phyloP scores from a whole-genome alignment of 164 flowering plant species.

The Taxillus chinensis region DNA sequence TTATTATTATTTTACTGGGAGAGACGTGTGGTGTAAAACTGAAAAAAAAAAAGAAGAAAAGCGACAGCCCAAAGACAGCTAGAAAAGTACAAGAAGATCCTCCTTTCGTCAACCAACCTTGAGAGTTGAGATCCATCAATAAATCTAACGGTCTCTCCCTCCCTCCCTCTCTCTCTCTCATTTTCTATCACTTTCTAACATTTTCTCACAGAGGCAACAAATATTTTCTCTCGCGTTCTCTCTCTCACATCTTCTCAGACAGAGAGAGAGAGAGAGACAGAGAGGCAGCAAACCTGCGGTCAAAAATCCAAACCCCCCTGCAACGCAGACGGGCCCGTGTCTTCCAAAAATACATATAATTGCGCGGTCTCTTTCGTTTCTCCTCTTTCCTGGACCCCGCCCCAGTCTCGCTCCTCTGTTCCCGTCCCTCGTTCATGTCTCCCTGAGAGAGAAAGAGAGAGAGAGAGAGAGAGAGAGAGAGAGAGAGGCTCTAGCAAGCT shows the following conservation, averaged over 20 bases:
- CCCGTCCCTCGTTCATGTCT: conserved; percentile 11
- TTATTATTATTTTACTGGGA: too few species aligned
- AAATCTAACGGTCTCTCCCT: conserved; percentile 22
- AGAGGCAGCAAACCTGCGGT: too few species aligned
- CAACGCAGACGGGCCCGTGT: background rate
- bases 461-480: background rate
- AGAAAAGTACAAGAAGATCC: background rate
- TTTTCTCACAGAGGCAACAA: too few species aligned
- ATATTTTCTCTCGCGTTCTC: background rate
- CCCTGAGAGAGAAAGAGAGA: conserved; percentile 15
- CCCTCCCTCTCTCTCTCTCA: conserved; percentile 15
- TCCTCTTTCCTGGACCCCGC: conserved; percentile 9
- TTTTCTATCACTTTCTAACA: too few species aligned
- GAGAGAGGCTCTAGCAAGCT: too few species aligned
- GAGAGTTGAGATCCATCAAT: too few species aligned
- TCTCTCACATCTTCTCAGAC: background rate
- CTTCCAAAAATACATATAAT: conserved; percentile 21
- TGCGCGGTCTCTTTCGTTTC: conserved; percentile 24
- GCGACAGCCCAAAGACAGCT: too few species aligned
- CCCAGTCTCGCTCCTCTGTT: conserved; percentile 1
- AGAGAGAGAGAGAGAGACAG: too few species aligned
- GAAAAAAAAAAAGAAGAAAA: too few species aligned
- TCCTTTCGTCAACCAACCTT: background rate
- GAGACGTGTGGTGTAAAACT: too few species aligned
- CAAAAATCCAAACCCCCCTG: too few species aligned